Percentiles rank a stretch among this genome's conserved stretches.
These are phyloP conservation scores for Cudoniella acicularis DNA, from an alignment of 495 filamentous ascomycete genomes.

Conservation along the genomic window DNA sequence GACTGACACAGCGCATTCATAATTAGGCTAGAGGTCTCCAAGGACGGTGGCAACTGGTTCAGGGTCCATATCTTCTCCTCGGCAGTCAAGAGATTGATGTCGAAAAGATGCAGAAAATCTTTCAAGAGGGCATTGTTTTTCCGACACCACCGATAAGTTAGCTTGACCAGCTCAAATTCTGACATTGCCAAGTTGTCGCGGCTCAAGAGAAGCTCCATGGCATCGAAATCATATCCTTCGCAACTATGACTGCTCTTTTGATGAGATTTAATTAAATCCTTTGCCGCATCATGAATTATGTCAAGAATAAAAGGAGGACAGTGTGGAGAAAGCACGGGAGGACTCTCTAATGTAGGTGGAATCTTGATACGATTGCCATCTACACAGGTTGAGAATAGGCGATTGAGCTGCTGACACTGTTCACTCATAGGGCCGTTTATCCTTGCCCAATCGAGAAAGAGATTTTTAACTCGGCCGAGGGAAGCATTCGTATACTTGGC, in stretches of 20 bases:
- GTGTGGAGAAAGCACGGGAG: constrained; percentile 27
- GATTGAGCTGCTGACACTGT: constrained; percentile 49
- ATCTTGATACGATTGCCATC: constrained; percentile 47
- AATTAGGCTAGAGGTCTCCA: constrained; percentile 27
- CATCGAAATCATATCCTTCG: constrained; percentile 30
- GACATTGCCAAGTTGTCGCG: constrained; percentile 40
- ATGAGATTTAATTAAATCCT: constrained; percentile 7
- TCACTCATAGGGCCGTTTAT: constrained; percentile 39
- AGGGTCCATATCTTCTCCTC: constrained; percentile 42
- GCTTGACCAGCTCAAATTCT: constrained; percentile 45
- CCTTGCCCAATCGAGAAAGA: constrained; percentile 49
- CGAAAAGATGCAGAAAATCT: constrained; percentile 38
- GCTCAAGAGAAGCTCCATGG: constrained; percentile 38
- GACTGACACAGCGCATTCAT: constrained; percentile 42
- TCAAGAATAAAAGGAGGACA: constrained; percentile 41
- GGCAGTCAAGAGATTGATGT: constrained; percentile 36
- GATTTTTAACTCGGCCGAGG: constrained; percentile 45
- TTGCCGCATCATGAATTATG: constrained; percentile 38
- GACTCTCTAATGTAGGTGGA: constrained; percentile 38
- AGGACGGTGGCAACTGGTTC: constrained; percentile 31
- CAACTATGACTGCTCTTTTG: not conserved
- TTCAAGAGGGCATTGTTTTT: constrained; percentile 29
- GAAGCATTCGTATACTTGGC: constrained; percentile 44
- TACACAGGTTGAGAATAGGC: constrained; percentile 49
- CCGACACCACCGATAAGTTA: constrained; percentile 40